phyloP scores from a whole-genome alignment of 2,329 filamentous ascomycete genomes.

The Beauveria sp. region DNA sequence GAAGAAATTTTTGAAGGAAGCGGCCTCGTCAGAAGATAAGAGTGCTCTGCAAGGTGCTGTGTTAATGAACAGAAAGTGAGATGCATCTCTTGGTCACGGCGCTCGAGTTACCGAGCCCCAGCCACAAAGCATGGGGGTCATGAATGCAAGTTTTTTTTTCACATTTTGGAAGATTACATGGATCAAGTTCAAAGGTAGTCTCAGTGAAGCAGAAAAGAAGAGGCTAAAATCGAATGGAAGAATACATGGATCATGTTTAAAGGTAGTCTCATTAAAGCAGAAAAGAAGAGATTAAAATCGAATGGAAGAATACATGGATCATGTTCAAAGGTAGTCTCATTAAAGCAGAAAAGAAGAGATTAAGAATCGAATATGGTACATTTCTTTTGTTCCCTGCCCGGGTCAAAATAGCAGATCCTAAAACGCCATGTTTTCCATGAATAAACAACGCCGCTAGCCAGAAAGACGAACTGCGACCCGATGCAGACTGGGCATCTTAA shows the following conservation, averaged over 20 bases:
- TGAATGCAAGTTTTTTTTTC: background rate
- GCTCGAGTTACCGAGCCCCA: background rate
- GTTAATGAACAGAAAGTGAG: background rate
- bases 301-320: background rate
- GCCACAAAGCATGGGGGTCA: background rate
- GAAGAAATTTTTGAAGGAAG: background rate
- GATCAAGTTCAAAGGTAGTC: background rate
- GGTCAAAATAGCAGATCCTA: background rate
- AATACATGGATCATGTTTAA: background rate
- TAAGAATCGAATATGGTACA: background rate
- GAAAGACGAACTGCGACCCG: background rate
- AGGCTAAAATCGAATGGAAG: background rate
- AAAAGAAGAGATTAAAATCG: background rate
- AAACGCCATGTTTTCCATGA: constrained; percentile 4
- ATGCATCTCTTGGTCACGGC: background rate
- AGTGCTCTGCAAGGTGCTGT: background rate
- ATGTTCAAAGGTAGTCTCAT: background rate
- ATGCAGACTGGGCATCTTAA: background rate
- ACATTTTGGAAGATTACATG: background rate
- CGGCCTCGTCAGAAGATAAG: background rate
- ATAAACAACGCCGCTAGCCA: constrained; percentile 3
- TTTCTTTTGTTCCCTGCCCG: constrained; percentile 3
- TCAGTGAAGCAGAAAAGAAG: background rate
- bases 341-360: background rate
- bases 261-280: background rate